Evolutionary conservation across 768 basidiomycete genomes (phyloP).

Genomic region (Lentinula lateritia): DNA sequence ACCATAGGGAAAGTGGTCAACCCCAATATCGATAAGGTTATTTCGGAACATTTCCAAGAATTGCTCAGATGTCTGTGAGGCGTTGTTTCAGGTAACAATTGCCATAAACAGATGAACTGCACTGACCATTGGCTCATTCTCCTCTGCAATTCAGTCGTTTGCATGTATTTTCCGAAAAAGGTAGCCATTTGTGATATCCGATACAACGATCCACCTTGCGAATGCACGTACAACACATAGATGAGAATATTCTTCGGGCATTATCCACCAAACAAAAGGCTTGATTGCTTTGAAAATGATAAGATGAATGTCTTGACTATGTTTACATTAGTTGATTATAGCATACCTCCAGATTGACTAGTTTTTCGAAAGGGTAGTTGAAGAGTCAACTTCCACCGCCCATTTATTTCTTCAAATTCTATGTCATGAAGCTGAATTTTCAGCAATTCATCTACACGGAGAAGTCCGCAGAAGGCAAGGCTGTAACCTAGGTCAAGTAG

Average conservation of each 20-base stretch:
- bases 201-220: conserved; percentile 9
- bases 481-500: not conserved
- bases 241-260: conserved; percentile 6
- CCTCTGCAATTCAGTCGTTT: conserved; percentile 6
- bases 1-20: no score
- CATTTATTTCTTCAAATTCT: not conserved
- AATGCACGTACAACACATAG: conserved; percentile 14
- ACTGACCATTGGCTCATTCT: conserved; percentile 8
- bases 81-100: not conserved
- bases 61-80: conserved; percentile 13
- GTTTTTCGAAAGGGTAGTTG: no score
- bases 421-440: conserved; percentile 12
- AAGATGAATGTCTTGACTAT: no score
- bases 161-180: conserved; percentile 9
- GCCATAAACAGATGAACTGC: not conserved
- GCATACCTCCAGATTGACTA: no score
- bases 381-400: no score
- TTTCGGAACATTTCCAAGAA: conserved; percentile 10
- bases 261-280: conserved; percentile 10
- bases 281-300: conserved; percentile 8
- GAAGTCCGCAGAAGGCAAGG: conserved; percentile 12
- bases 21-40: no score
- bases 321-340: no score
- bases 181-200: conserved; percentile 5
- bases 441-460: conserved; percentile 13